Base-by-base conservation (phyloP, 495 filamentous ascomycete genomes). In the Daldinia concentrica region DNA sequence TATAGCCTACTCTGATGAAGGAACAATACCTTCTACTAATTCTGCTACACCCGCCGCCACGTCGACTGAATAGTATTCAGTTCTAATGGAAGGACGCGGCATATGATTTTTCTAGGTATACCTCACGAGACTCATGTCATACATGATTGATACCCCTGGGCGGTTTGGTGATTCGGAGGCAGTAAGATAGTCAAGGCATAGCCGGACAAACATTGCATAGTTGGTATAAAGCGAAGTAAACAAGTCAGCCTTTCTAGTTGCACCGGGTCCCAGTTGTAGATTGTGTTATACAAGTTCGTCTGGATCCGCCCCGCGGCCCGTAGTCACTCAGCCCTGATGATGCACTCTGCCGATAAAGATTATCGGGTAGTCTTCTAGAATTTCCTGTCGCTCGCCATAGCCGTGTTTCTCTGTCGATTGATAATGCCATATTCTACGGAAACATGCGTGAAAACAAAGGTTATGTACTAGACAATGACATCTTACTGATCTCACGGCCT, bases 111-210 rank as follows among this genome's bases (percentile, higher is more conserved):
- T 62, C 24, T 67, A 63, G n/a, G 19, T 65, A 61, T 32, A 61
- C 22, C 32, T 70, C 39, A 58, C 62, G 50, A 64, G 36, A 56
- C 27, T 60, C 34, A 69, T 62, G 58, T 41, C 27, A 45, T 66
- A 62, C 61, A 69, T 59, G 62, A 72, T 76, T 60, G 57, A 77
- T 77, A 76, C 76, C 76, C 73, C 58, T 62, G 51, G 73, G 66
- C 39, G 69, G 45, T 65, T 52, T 55, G 14, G n/a, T 41, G 56
- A 37, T 59, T 63, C 17, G 55, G 61, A 61, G 63, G 50, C 45
- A 72, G 56, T 29, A 17, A 24, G 43, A 29, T 27, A 22, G 62
- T 58, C 56, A 26, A 68, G 61, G 55, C 51, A 55, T 59, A 12
- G 48, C 34, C 14, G 15, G 57, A 59, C 54, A 58, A 58, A 43